Evolutionary conservation across 2,329 filamentous ascomycete species (phyloP).

Genomic region (Achaetomium macrosporum): DNA sequence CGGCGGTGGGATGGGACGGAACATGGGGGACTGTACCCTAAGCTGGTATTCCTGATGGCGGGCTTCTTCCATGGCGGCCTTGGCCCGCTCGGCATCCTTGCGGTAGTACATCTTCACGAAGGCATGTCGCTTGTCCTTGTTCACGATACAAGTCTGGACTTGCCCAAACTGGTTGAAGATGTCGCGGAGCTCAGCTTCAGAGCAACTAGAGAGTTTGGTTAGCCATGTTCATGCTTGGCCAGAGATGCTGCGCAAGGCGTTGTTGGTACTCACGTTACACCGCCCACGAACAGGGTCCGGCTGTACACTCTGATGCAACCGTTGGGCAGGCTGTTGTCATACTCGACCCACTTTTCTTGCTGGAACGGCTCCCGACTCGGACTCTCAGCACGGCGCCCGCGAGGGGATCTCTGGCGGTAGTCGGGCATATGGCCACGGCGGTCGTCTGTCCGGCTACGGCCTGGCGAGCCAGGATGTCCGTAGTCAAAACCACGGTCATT

Average conservation of each 20-base stretch:
- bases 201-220: slow-evolving; percentile 45
- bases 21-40: slow-evolving; percentile 48
- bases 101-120: slow-evolving; percentile 98
- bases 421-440: slow-evolving; percentile 53
- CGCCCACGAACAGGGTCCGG: slow-evolving; percentile 92
- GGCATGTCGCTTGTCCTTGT: slow-evolving; percentile 94
- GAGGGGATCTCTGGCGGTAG: slow-evolving; percentile 85
- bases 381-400: slow-evolving; percentile 61
- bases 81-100: slow-evolving; percentile 74
- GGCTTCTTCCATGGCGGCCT: slow-evolving; percentile 78
- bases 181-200: slow-evolving; percentile 72
- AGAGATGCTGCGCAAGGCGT: background rate
- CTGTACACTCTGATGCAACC: slow-evolving; percentile 89
- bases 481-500: slow-evolving; percentile 69
- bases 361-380: slow-evolving; percentile 33
- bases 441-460: slow-evolving; percentile 49
- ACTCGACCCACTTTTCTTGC: slow-evolving; percentile 67
- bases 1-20: slow-evolving; percentile 17
- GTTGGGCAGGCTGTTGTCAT: slow-evolving; percentile 65
- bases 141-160: slow-evolving; percentile 97
- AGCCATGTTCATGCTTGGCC: background rate
- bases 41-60: slow-evolving; percentile 67
- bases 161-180: slow-evolving; percentile 78
- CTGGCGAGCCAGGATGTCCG: slow-evolving; percentile 59
- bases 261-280: slow-evolving; percentile 66